Evolutionary conservation across 768 basidiomycete species (phyloP), one percentile per base, ranked within the genome.

Genomic region (Vararia minispora): DNA sequence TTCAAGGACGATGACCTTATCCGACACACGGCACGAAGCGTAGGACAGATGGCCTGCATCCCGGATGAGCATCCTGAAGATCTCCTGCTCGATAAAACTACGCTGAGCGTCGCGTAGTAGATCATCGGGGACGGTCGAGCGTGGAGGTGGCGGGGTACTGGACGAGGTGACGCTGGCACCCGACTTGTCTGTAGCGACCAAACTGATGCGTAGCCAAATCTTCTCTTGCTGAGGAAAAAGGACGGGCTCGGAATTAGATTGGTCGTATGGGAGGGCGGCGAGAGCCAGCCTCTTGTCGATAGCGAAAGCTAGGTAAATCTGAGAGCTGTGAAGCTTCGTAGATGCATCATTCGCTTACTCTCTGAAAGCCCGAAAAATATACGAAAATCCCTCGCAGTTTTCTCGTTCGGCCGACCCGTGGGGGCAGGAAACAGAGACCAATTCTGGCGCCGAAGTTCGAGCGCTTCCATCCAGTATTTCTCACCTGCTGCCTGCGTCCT

Each of bases 301-400:
- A n/a, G n/a, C n/a, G 49, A 84, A 81, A 3, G 72, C 60, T 11
- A 85, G 58, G 28, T 64, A 56, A 31, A 63, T 62, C 1, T n/a
- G n/a, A n/a, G n/a, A n/a, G n/a, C n/a, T n/a, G n/a, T n/a, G n/a
- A n/a, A n/a, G n/a, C n/a, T n/a, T n/a, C n/a, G n/a, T n/a, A n/a
- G 55, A 51, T 14, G 62, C 33, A 9, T 33, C 58, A 7, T 55
- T 57, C 11, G 67, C 81, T 23, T 40, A 89, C 87, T 82, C 62
- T 84, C 79, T 59, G 87, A 85, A 9, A 90, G 58, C 10, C 85
- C 84, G 49, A 77, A 88, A 3, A 82, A 77, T 39, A 90, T 66
- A 32, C 85, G 57, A 50, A 89, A 86, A 49, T 90, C 87, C 47
- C 78, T 86, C 0, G 80, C 73, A 4, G 85, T 80, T 58, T 73